These are phyloP conservation scores for Amoebophrya sp. DNA, from an alignment of 169 alveolate genomes.

Conservation along the genomic window DNA sequence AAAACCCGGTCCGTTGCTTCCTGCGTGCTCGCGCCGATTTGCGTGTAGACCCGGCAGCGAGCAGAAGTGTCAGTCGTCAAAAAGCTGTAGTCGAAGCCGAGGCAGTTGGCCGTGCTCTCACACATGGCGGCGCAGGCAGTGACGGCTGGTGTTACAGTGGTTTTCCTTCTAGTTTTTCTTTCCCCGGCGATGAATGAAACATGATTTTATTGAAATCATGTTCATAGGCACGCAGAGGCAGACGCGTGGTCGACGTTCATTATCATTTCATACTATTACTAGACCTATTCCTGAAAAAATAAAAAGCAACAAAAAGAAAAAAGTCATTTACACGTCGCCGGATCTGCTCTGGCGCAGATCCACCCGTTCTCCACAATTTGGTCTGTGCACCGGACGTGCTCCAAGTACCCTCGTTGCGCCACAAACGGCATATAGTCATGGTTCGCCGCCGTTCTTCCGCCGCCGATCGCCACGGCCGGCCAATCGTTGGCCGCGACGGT, in stretches of 20 bases:
- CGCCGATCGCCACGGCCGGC: background rate
- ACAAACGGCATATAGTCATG: background rate
- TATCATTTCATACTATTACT: too few species aligned
- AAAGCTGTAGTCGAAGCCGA: background rate
- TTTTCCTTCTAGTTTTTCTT: too few species aligned
- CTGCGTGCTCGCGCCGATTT: background rate
- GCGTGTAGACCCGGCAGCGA: background rate
- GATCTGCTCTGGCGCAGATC: background rate
- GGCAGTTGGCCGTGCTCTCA: background rate
- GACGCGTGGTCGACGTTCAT: too few species aligned
- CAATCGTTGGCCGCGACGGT: background rate
- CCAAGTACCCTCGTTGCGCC: background rate
- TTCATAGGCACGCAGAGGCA: too few species aligned
- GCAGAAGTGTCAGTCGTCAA: background rate
- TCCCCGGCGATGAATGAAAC: too few species aligned
- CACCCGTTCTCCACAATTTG: background rate
- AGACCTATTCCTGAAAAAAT: too few species aligned
- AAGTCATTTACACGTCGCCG: background rate
- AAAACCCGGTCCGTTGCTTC: background rate
- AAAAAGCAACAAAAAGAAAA: too few species aligned
- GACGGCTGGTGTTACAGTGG: too few species aligned
- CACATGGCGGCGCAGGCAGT: background rate
- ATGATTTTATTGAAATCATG: too few species aligned
- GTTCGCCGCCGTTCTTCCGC: background rate
- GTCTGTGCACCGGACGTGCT: slow-evolving; percentile 2